Evolutionary conservation across 1,284 basidiomycete species (phyloP), one percentile per base, ranked within the genome.

Genomic region (Cryptococcus sp.): DNA sequence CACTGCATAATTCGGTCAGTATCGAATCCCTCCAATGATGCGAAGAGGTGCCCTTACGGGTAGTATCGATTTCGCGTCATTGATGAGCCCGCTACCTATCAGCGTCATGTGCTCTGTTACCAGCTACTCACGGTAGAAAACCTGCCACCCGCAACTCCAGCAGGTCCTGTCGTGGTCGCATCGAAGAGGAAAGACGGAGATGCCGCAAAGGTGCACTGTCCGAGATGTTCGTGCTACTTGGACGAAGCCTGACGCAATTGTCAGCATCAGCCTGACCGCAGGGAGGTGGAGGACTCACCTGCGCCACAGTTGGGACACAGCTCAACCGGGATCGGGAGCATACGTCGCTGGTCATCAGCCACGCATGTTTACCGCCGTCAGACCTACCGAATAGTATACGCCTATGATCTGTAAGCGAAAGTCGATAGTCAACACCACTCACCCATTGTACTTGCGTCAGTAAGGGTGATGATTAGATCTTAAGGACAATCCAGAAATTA

Each of bases 141-240:
- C 23, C 21, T 56, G 52, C 49, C 51, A 66, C 3, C 65, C 65
- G 47, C 67, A 69, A 16, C 16, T 45, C 57, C 61, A 60, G 52
- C 67, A 69, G 3, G 56, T 48, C 21, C 64, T 7, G 36, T 63
- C 42, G 20, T 62, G 38, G 8, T 63, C 55, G 8, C 65, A 55
- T 5, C 23, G 13, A n/a, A 69, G 54, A 1, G 62, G 62, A 0
- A 67, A 13, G 3, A 69, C 6, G 0, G 67, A 65, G 13, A 69
- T 59, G 0, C 67, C 67, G 40, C 67, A 69, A 8, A 69, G 0
- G 49, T 69, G 65, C 7, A 51, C 60, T 3, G 62, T 69, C 36
- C 65, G 43, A 3, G 48, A 46, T 7, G 57, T 60, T 18, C 49
- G 55, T 24, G 23, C 20, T 2, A 48, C 61, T 56, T 64, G 56